Percentiles rank a stretch among this genome's conserved stretches.
Evolutionary conservation across 169 alveolate genomes (phyloP).

Genomic region (Sarcocystis neurona): DNA sequence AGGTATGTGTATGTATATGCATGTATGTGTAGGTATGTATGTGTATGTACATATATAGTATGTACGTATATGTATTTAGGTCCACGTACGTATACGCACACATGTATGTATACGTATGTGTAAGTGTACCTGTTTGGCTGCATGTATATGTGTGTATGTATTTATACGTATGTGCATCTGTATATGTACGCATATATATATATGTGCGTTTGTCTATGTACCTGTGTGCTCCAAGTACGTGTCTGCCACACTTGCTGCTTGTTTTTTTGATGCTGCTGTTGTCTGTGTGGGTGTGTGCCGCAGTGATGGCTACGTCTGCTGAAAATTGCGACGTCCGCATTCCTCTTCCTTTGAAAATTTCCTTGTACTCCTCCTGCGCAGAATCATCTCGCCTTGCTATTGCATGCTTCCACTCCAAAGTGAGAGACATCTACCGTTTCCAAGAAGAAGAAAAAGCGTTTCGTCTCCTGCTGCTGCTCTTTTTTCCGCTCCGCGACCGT

Average conservation of each 20-base stretch:
- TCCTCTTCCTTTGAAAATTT: constrained; percentile 45
- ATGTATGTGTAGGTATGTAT: no score
- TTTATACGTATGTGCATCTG: neutral
- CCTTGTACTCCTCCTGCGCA: constrained; percentile 49
- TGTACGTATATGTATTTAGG: neutral
- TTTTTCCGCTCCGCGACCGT: no score
- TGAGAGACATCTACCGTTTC: no score
- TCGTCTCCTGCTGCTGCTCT: no score
- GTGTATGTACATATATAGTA: no score
- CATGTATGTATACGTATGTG: neutral
- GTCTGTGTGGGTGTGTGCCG: neutral
- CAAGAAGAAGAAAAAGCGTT: no score
- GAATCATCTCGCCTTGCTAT: constrained; percentile 31
- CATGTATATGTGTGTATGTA: neutral
- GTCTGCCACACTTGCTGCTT: neutral
- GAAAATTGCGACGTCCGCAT: constrained; percentile 24
- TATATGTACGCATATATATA: neutral
- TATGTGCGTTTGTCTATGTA: neutral
- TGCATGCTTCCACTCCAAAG: constrained; percentile 39
- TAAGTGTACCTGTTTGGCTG: neutral
- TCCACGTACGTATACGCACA: neutral
- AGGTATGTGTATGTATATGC: neutral
- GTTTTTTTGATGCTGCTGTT: neutral
- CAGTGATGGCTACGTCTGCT: neutral
- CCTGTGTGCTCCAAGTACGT: neutral